These are phyloP conservation scores for Leccinum uliginosum DNA, from an alignment of 768 basidiomycete species.

Conservation along the genomic window DNA sequence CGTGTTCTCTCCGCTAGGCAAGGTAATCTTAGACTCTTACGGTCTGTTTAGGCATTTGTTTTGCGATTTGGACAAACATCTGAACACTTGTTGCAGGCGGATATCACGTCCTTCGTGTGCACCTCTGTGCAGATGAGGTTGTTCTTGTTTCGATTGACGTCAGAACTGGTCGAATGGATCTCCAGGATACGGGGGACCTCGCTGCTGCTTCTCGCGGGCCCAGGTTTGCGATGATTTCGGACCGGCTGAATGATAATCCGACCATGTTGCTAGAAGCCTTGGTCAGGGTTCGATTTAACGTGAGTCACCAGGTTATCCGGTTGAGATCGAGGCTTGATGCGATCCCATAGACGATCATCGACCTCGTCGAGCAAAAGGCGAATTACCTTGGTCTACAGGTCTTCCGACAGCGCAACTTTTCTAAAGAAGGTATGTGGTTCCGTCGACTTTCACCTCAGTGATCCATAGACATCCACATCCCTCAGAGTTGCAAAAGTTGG, in stretches of 20 bases:
- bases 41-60: constrained; percentile 35
- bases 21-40: constrained; percentile 51
- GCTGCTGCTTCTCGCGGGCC: constrained; percentile 68
- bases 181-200: constrained; percentile 79
- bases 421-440: constrained; percentile 49
- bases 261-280: constrained; percentile 52
- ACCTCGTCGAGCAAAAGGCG: constrained; percentile 82
- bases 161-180: constrained; percentile 71
- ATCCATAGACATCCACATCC: not conserved
- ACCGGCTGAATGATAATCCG: constrained; percentile 69
- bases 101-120: constrained; percentile 56
- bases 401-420: constrained; percentile 65
- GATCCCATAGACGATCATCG: constrained; percentile 72
- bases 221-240: constrained; percentile 55
- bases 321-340: not conserved
- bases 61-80: not conserved
- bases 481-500: constrained; percentile 68
- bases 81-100: constrained; percentile 40
- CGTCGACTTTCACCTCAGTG: not conserved
- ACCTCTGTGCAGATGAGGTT: constrained; percentile 72
- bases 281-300: constrained; percentile 55
- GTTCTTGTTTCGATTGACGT: constrained; percentile 76
- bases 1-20: constrained; percentile 61
- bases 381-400: constrained; percentile 77
- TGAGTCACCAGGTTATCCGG: constrained; percentile 33